Percentiles rank a stretch among this genome's conserved stretches.
Evolutionary conservation across 164 flowering plant species (phyloP).

Genomic region (Pachysandra terminalis): DNA sequence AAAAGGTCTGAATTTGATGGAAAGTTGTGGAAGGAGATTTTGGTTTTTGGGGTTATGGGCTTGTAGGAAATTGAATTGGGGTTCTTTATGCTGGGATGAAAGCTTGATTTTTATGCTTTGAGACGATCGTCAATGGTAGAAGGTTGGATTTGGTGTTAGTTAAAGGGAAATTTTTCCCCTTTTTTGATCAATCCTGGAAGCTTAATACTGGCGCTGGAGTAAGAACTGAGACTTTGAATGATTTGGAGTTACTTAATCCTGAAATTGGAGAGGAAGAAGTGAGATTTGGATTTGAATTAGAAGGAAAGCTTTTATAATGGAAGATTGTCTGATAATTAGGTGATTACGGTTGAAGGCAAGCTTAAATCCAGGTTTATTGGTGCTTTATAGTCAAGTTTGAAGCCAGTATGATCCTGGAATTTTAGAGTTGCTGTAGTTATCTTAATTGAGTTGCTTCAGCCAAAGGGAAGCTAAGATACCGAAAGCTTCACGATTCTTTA

Average conservation of each 20-base stretch:
- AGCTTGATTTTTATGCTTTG: neutral
- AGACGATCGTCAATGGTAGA: neutral
- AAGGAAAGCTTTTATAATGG: neutral
- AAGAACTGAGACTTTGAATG: neutral
- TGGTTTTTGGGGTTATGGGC: neutral
- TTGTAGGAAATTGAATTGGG: slow-evolving; percentile 3
- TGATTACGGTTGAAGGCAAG: neutral
- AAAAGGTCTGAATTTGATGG: slow-evolving; percentile 2
- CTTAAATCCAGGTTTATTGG: neutral
- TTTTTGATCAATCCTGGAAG: neutral
- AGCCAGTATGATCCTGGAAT: neutral
- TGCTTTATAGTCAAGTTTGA: no score
- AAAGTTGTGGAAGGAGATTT: neutral
- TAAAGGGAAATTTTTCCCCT: no score
- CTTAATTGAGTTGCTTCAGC: neutral
- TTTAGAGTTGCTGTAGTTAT: neutral
- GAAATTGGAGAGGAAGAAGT: neutral
- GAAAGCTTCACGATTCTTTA: slow-evolving; percentile 4
- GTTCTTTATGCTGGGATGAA: neutral
- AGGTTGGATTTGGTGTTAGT: neutral
- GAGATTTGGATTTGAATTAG: neutral
- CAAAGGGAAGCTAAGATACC: neutral
- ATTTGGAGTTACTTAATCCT: neutral
- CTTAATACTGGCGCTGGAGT: no score
- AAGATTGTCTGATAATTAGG: neutral